A percentile compares a stretch with the other conserved stretches of the same genome.
Evolutionary conservation across 768 basidiomycete species (phyloP).

Genomic region (Tricholoma sp.): DNA sequence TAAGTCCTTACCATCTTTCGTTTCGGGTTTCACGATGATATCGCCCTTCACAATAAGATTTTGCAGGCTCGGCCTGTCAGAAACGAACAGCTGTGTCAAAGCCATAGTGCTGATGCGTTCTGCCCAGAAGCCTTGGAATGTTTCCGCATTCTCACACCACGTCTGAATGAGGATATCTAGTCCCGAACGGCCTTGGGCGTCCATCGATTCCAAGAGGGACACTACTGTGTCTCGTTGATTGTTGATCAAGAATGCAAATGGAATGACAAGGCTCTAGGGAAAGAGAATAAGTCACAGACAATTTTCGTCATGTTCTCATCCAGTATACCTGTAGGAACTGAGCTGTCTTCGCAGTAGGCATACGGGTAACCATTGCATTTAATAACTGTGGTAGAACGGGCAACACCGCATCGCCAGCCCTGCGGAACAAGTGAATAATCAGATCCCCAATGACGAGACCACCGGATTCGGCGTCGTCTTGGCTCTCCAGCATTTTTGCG

Average conservation of each 20-base stretch:
- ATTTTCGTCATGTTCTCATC: background rate
- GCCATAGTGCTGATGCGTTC: constrained; percentile 82
- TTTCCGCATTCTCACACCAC: constrained; percentile 94
- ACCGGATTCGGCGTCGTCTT: constrained; percentile 78
- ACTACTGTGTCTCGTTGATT: constrained; percentile 81
- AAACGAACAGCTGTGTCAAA: constrained; percentile 65
- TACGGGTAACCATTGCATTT: constrained; percentile 75
- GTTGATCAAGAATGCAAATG: constrained; percentile 90
- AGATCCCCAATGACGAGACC: constrained; percentile 93
- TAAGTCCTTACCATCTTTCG: constrained; percentile 65
- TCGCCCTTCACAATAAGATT: constrained; percentile 84
- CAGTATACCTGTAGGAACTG: constrained; percentile 78
- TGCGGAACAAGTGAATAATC: constrained; percentile 87
- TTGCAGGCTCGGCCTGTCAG: constrained; percentile 62
- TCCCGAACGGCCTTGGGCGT: constrained; percentile 53
- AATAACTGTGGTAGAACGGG: constrained; percentile 86
- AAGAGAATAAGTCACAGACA: background rate
- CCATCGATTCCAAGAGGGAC: constrained; percentile 65
- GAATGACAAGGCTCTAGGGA: constrained; percentile 76
- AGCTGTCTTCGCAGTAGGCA: constrained; percentile 83
- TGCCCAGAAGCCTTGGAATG: constrained; percentile 95
- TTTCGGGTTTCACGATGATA: constrained; percentile 77
- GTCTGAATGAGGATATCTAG: constrained; percentile 87
- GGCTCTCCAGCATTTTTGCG: constrained; percentile 67
- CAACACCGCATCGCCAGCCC: constrained; percentile 72